phyloP scores from a whole-genome alignment of 2,329 filamentous ascomycete species.

The Scedosporium dehoogii region DNA sequence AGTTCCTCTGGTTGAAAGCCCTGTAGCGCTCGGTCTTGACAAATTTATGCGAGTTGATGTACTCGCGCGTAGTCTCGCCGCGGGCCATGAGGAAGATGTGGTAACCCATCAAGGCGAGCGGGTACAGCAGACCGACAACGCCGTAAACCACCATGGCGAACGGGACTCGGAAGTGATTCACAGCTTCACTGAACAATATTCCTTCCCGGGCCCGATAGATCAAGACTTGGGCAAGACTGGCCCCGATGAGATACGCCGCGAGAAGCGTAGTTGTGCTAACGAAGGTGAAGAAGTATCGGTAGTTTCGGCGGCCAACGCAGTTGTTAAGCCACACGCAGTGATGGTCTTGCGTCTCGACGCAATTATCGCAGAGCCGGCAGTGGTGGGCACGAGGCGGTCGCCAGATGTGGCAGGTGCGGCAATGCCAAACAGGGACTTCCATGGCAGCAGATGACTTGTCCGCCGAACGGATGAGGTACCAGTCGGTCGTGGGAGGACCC shows the following conservation, averaged over 20 bases:
- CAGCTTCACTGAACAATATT: conserved; percentile 58
- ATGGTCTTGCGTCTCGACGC: conserved; percentile 93
- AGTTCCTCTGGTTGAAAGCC: conserved; percentile 72
- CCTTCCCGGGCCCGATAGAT: conserved; percentile 55
- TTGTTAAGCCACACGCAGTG: conserved; percentile 99
- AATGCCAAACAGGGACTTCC: conserved; percentile 97
- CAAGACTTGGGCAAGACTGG: conserved; percentile 71
- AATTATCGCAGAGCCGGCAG: conserved; percentile 94
- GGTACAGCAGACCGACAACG: conserved; percentile 66
- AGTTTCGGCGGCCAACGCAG: conserved; percentile 92
- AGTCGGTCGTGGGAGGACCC: conserved; percentile 82
- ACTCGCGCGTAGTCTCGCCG: conserved; percentile 92
- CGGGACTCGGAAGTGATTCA: conserved; percentile 63
- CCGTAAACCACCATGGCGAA: conserved; percentile 87
- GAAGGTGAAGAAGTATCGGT: conserved; percentile 95
- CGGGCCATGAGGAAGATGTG: conserved; percentile 85
- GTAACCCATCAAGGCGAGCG: conserved; percentile 73
- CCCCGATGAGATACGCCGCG: conserved; percentile 63
- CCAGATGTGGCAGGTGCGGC: conserved; percentile 96
- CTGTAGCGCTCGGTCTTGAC: conserved; percentile 82
- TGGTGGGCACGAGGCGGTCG: conserved; percentile 91
- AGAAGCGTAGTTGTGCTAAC: conserved; percentile 71
- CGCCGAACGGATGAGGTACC: conserved; percentile 81
- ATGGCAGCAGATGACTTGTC: conserved; percentile 72
- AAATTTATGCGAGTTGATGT: conserved; percentile 94